Percentiles rank a stretch among this genome's conserved stretches.
These are phyloP conservation scores for Sclerotinia sclerotiorum DNA, from an alignment of 2,329 filamentous ascomycete species.

Conservation along the genomic window DNA sequence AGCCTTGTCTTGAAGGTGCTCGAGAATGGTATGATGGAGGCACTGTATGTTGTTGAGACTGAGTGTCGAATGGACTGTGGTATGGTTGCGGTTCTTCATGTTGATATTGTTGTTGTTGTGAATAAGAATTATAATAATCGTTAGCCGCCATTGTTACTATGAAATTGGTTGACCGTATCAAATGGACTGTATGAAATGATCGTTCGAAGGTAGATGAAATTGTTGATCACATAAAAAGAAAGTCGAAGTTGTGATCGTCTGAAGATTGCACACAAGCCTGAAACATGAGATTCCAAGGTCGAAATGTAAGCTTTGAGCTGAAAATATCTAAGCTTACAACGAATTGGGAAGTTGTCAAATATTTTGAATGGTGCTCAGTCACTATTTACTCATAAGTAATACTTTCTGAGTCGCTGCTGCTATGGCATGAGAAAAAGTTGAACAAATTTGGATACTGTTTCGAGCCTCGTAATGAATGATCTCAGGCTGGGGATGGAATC, in stretches of 20 bases:
- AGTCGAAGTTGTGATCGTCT: constrained; percentile 16
- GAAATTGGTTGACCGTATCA: background rate
- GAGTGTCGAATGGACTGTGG: constrained; percentile 28
- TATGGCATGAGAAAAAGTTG: background rate
- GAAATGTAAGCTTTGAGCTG: constrained; percentile 10
- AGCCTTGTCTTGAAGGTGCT: constrained; percentile 29
- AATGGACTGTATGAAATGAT: background rate
- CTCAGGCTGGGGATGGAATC: constrained; percentile 6
- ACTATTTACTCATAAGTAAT: background rate
- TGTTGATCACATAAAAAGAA: background rate
- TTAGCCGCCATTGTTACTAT: constrained; percentile 36
- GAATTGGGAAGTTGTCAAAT: constrained; percentile 11
- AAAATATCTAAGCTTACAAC: background rate
- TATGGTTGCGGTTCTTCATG: constrained; percentile 26
- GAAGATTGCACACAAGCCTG: constrained; percentile 17
- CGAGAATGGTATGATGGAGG: constrained; percentile 35
- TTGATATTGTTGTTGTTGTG: constrained; percentile 27
- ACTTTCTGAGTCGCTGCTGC: background rate
- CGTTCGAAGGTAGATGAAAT: background rate
- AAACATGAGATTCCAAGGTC: constrained; percentile 21
- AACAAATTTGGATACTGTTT: background rate
- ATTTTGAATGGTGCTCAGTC: background rate
- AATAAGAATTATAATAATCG: constrained; percentile 37
- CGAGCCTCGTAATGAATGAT: constrained; percentile 11
- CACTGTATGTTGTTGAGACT: constrained; percentile 24